Evolutionary conservation across 352 stramenopile genomes (phyloP).

Genomic region (Phytophthora tentaculata): DNA sequence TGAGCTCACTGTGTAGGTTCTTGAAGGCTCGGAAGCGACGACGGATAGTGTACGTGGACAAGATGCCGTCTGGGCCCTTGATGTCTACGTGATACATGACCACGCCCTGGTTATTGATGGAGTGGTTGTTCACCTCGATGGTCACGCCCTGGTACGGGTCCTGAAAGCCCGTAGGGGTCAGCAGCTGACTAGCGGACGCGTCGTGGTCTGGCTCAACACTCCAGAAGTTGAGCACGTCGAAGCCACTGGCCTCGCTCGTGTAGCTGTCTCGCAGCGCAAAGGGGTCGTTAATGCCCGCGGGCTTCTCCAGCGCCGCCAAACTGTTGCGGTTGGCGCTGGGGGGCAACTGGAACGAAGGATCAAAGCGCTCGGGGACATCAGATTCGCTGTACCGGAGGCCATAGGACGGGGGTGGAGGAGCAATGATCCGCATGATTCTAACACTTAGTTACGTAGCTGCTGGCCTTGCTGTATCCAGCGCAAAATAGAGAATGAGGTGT

Average conservation of each 20-base stretch:
- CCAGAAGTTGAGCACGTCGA: constrained; percentile 70
- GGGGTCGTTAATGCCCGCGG: constrained; percentile 26
- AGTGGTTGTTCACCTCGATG: constrained; percentile 77
- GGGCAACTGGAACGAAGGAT: constrained; percentile 52
- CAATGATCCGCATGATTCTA: constrained; percentile 36
- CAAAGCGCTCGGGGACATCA: constrained; percentile 50
- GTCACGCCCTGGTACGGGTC: constrained; percentile 75
- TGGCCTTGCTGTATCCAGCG: constrained; percentile 9
- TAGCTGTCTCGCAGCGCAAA: constrained; percentile 53
- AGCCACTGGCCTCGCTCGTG: constrained; percentile 68
- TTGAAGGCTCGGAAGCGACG: constrained; percentile 83
- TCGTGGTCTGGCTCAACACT: constrained; percentile 50
- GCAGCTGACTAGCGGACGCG: constrained; percentile 41
- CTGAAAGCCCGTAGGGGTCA: constrained; percentile 38
- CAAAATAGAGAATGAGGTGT: constrained; percentile 31
- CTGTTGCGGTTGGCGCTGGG: constrained; percentile 63
- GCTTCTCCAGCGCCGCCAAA: constrained; percentile 56
- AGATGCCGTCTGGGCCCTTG: constrained; percentile 71
- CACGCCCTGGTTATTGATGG: constrained; percentile 75
- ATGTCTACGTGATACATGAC: constrained; percentile 92
- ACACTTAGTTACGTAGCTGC: neutral
- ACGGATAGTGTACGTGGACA: constrained; percentile 89
- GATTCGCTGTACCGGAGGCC: constrained; percentile 59
- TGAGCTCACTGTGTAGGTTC: constrained; percentile 76
- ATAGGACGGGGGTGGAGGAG: constrained; percentile 21